phyloP scores from a whole-genome alignment of 2,329 filamentous ascomycete species.

The Teratosphaeria zuluensis region DNA sequence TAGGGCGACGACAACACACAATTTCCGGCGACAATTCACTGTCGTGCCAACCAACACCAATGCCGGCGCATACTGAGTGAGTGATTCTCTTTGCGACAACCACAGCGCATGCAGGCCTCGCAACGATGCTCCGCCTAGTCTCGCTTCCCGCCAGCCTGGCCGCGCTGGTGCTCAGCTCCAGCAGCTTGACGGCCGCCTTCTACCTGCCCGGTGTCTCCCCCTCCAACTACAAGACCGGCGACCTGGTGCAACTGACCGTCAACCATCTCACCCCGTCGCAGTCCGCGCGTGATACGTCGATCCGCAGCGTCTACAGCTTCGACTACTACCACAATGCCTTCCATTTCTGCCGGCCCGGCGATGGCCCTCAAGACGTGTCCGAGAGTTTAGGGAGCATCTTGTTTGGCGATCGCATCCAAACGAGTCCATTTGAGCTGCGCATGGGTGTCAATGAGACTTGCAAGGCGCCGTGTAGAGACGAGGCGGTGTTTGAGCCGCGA shows the following conservation, averaged over 20 bases:
- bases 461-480: constrained; percentile 60
- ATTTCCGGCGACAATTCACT: neutral
- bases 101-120: neutral
- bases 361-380: constrained; percentile 66
- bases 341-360: constrained; percentile 75
- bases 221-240: constrained; percentile 74
- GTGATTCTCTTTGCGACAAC: neutral
- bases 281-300: constrained; percentile 63
- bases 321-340: constrained; percentile 90
- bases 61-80: neutral
- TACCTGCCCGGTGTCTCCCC: constrained; percentile 95
- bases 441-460: constrained; percentile 86
- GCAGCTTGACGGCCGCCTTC: constrained; percentile 41
- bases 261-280: constrained; percentile 85
- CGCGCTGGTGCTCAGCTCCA: constrained; percentile 1
- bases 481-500: constrained; percentile 54
- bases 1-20: neutral
- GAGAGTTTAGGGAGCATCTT: constrained; percentile 93
- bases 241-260: constrained; percentile 77
- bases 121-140: constrained; percentile 26
- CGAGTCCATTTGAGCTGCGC: constrained; percentile 81
- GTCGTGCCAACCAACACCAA: neutral
- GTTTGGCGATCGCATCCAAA: constrained; percentile 94
- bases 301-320: constrained; percentile 89
- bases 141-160: constrained; percentile 1